A percentile compares a stretch with the other conserved stretches of the same genome.
These are phyloP conservation scores for Pulveroboletus sp. DNA, from an alignment of 768 basidiomycete species.

Conservation along the genomic window DNA sequence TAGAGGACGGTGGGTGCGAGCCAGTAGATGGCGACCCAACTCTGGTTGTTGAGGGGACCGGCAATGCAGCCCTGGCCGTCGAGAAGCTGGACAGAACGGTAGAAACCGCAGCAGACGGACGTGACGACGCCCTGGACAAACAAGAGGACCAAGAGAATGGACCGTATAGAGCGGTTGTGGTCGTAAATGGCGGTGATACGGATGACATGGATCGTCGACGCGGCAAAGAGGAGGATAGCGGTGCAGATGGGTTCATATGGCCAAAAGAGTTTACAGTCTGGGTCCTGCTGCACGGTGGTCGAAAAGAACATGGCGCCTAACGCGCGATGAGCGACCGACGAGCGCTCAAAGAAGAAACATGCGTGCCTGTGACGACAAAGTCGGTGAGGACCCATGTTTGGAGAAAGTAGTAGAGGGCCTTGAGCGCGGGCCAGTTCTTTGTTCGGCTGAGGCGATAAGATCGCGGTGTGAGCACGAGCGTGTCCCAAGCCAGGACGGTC, in stretches of 20 bases:
- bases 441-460: conserved; percentile 69
- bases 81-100: conserved; percentile 72
- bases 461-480: conserved; percentile 78
- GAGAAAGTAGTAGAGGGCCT: conserved; percentile 72
- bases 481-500: conserved; percentile 88
- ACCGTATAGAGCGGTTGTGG: conserved; percentile 53
- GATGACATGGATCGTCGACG: conserved; percentile 73
- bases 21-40: conserved; percentile 89
- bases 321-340: conserved; percentile 1
- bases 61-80: conserved; percentile 84
- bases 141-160: conserved; percentile 55
- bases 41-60: conserved; percentile 60
- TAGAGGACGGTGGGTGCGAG: conserved; percentile 68
- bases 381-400: conserved; percentile 77
- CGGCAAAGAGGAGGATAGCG: conserved; percentile 69
- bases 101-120: conserved; percentile 76
- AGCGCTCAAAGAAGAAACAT: conserved; percentile 13
- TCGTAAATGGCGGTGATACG: conserved; percentile 77
- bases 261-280: conserved; percentile 66
- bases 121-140: conserved; percentile 70
- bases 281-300: conserved; percentile 54
- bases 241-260: conserved; percentile 88
- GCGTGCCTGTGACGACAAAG: conserved; percentile 74
- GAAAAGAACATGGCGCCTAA: conserved; percentile 83
- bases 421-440: conserved; percentile 71